phyloP scores from a whole-genome alignment of 2,329 filamentous ascomycete genomes.

The Saccharata proteae region DNA sequence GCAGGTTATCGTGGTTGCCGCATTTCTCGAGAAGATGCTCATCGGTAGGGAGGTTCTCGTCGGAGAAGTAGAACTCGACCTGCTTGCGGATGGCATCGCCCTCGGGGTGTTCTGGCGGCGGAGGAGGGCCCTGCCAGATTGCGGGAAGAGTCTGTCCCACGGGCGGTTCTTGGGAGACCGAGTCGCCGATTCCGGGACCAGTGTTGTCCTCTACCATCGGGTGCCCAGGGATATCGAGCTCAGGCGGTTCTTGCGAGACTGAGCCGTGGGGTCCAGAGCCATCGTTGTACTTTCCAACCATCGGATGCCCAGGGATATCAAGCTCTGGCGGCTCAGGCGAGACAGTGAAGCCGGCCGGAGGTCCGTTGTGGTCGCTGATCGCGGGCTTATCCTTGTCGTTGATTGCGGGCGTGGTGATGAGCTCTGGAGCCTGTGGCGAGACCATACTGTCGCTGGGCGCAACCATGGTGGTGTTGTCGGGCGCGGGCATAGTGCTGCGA shows the following conservation, averaged over 20 bases:
- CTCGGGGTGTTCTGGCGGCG: conserved; percentile 10
- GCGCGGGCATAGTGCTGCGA: no score
- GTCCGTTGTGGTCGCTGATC: no score
- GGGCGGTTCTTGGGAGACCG: not conserved
- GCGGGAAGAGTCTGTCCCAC: not conserved
- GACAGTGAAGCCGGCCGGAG: not conserved
- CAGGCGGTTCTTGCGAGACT: not conserved
- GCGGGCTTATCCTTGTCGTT: no score
- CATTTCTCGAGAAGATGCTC: conserved; percentile 29
- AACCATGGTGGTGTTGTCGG: no score
- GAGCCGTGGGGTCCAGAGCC: not conserved
- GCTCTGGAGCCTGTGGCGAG: no score
- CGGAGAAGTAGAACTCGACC: conserved; percentile 40
- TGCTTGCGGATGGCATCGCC: conserved; percentile 16
- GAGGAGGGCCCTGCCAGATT: not conserved
- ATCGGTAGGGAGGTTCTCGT: conserved; percentile 34
- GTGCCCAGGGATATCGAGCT: no score
- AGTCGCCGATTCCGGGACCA: not conserved
- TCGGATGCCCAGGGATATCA: no score
- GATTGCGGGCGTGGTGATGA: no score
- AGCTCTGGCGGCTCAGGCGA: no score
- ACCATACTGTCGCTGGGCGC: no score
- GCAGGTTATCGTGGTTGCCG: conserved; percentile 27
- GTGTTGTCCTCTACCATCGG: no score
- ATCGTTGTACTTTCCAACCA: no score